Percentiles rank a stretch among this genome's conserved stretches.
Evolutionary conservation across 164 flowering plant genomes (phyloP).

Genomic region (Magnolia sinica): DNA sequence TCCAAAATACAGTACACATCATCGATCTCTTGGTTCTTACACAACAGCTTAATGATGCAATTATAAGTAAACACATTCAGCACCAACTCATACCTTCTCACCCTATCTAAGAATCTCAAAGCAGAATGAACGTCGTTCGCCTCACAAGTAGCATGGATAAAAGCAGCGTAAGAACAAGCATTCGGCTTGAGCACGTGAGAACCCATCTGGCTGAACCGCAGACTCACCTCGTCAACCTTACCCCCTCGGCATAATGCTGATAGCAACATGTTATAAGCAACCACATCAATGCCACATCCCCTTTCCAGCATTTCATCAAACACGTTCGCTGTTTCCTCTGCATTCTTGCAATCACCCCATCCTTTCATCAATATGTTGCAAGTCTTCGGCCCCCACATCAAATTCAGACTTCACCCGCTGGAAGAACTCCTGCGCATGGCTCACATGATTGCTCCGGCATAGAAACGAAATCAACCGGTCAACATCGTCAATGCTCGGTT

Average conservation of each 20-base stretch:
- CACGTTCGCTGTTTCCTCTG: slow-evolving; percentile 44
- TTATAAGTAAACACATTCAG: slow-evolving; percentile 75
- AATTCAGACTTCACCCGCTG: slow-evolving; percentile 47
- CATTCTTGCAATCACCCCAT: slow-evolving; percentile 57
- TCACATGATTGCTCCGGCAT: slow-evolving; percentile 62
- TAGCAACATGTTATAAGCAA: slow-evolving; percentile 60
- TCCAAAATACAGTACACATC: slow-evolving; percentile 69
- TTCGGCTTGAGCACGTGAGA: slow-evolving; percentile 49
- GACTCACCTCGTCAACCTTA: slow-evolving; percentile 55
- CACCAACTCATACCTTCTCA: slow-evolving; percentile 56
- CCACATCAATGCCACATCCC: slow-evolving; percentile 48
- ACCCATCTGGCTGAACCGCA: slow-evolving; percentile 52
- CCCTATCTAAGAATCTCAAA: slow-evolving; percentile 63
- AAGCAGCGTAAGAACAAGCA: slow-evolving; percentile 64
- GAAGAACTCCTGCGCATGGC: slow-evolving; percentile 58
- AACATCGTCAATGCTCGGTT: slow-evolving; percentile 53
- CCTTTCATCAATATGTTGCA: slow-evolving; percentile 74
- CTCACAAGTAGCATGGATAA: slow-evolving; percentile 63
- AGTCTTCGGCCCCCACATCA: slow-evolving; percentile 38
- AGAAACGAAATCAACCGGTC: slow-evolving; percentile 51
- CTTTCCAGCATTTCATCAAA: slow-evolving; percentile 75
- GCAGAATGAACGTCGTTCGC: slow-evolving; percentile 60
- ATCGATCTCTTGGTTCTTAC: slow-evolving; percentile 50
- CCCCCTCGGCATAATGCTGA: slow-evolving; percentile 66
- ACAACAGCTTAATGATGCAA: slow-evolving; percentile 56